These are phyloP conservation scores for Penicillium sp. DNA, from an alignment of 2,329 filamentous ascomycete genomes.

Conservation along the genomic window DNA sequence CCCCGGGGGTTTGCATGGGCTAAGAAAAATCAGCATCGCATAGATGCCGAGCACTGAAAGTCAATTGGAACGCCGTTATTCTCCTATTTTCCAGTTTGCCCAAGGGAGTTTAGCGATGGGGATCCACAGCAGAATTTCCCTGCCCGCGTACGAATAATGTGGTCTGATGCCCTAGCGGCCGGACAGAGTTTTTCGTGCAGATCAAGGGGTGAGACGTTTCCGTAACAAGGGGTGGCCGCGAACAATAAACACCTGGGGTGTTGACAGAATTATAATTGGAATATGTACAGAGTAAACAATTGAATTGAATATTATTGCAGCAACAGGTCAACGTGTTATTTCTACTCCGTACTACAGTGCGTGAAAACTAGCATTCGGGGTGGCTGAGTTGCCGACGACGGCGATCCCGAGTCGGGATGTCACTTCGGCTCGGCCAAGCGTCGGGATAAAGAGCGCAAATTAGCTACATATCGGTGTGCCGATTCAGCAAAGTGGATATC, in stretches of 20 bases:
- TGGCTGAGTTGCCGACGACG: slow-evolving; percentile 3
- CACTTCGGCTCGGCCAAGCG: slow-evolving; percentile 11
- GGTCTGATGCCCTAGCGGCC: slow-evolving; percentile 7
- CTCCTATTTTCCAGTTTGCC: slow-evolving; percentile 1
- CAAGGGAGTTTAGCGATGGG: neutral
- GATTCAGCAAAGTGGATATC: slow-evolving; percentile 20
- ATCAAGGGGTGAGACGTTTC: slow-evolving; percentile 18
- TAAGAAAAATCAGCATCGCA: neutral
- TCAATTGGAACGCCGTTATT: neutral
- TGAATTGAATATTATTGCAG: no score
- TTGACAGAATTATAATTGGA: neutral
- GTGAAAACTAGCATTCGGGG: neutral
- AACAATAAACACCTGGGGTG: slow-evolving; percentile 1
- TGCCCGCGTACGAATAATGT: neutral
- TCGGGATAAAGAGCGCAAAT: slow-evolving; percentile 13
- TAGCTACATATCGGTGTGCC: slow-evolving; percentile 25
- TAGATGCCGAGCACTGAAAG: neutral
- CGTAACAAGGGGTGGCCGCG: slow-evolving; percentile 14
- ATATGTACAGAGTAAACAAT: neutral
- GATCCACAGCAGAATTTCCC: neutral
- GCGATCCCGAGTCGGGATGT: slow-evolving; percentile 15
- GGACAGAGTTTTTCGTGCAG: slow-evolving; percentile 13
- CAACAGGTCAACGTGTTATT: neutral
- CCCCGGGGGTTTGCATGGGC: neutral
- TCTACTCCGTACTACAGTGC: no score